Evolutionary conservation across 225 moss, liverwort and hornwort species (phyloP).

Genomic region (Antitrichia curtipendula): DNA sequence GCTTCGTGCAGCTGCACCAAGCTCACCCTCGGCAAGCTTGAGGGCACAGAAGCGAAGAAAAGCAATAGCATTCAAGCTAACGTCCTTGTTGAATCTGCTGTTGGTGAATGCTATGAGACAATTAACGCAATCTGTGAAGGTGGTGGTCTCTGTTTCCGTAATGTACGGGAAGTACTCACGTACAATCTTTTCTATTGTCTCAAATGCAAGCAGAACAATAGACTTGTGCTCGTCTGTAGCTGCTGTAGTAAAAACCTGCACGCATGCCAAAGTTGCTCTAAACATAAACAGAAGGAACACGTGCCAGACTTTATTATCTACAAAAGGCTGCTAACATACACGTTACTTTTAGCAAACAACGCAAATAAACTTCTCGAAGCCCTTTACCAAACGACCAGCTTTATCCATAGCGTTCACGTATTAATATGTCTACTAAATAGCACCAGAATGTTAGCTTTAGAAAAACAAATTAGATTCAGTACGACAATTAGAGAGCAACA

Average conservation of each 20-base stretch:
- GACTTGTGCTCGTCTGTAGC: constrained; percentile 99
- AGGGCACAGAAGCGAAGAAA: constrained; percentile 97
- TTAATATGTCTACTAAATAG: background rate
- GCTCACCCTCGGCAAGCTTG: constrained; percentile 97
- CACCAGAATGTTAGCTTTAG: background rate
- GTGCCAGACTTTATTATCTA: background rate
- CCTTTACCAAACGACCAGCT: background rate
- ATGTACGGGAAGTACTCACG: constrained; percentile 98
- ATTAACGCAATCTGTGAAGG: constrained; percentile 98
- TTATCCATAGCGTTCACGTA: background rate
- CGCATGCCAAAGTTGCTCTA: background rate
- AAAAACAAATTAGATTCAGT: background rate
- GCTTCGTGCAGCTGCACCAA: constrained; percentile 62
- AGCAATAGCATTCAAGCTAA: constrained; percentile 97
- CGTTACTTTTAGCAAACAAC: background rate
- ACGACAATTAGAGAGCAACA: background rate
- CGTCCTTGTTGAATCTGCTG: constrained; percentile 96
- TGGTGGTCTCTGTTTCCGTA: constrained; percentile 98
- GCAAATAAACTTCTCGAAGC: background rate
- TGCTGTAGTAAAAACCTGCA: constrained; percentile 98
- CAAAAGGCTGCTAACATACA: background rate
- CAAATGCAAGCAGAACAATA: constrained; percentile 95
- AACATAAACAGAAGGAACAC: background rate
- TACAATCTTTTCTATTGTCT: constrained; percentile 99
- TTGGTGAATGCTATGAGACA: constrained; percentile 99